Conservation (phyloP, 2,329 filamentous ascomycete genomes). For the Diaporthe humulicola region DNA sequence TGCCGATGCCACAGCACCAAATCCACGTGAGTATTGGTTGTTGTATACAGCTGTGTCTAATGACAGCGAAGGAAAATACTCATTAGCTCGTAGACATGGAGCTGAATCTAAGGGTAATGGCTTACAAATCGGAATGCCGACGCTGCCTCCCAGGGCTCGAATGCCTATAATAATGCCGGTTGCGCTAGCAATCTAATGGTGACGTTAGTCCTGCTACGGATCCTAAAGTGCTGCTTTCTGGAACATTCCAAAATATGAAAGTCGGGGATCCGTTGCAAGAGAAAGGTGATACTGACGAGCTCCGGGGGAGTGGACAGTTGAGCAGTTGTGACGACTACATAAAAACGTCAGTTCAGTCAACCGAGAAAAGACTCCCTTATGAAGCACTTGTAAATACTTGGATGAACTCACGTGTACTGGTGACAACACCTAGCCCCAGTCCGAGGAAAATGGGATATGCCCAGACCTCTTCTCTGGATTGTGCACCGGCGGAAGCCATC, state of each 20-base stretch:
- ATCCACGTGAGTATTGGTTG: conserved; percentile 13
- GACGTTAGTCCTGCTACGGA: too few relatives aligned
- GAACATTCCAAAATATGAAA: too few relatives aligned
- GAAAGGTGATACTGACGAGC: too few relatives aligned
- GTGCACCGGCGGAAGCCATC: conserved; percentile 15
- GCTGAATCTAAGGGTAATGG: too few relatives aligned
- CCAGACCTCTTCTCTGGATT: conserved; percentile 12
- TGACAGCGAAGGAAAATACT: neutral
- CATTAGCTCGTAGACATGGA: neutral
- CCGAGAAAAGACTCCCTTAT: neutral
- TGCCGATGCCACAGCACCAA: neutral
- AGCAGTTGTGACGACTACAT: neutral
- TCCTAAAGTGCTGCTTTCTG: too few relatives aligned
- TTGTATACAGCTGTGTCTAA: conserved; percentile 8
- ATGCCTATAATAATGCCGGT: conserved; percentile 11
- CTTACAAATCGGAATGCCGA: conserved; percentile 12
- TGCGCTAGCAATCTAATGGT: conserved; percentile 16
- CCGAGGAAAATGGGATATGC: conserved; percentile 11
- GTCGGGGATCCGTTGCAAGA: too few relatives aligned
- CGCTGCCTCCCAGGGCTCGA: conserved; percentile 3
- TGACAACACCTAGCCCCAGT: conserved; percentile 13
- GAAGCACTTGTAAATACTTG: neutral
- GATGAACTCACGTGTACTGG: neutral
- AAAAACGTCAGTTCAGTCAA: neutral
- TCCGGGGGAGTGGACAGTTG: conserved; percentile 1